Base-by-base conservation (phyloP, 257 asterid species). In the Petunia secreta region DNA sequence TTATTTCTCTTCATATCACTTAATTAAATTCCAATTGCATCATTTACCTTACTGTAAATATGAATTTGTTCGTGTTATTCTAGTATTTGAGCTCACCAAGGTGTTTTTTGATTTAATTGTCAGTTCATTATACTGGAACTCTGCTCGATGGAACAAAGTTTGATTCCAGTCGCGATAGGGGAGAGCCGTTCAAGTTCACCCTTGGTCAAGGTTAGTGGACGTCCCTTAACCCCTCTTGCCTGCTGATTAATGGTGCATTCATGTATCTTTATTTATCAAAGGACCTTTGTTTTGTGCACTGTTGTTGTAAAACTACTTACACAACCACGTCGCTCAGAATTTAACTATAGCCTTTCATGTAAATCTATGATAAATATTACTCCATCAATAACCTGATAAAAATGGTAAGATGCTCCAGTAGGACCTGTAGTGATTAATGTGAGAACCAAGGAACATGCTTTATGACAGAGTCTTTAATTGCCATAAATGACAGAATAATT, bases 41-140 rank as follows among this genome's bases (percentile, higher is more conserved):
- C 15, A 52, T 44, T 58, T 16, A 34, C 13, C 7, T 6, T 6
- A 25, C 11, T 11, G 9, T 71, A 6, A 34, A 6, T 40, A 1
- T 50, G 13, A 71, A 2, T 34, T 11, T 71, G 62, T 71, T 25
- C 1, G 8, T 37, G 8, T 1, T 63, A 1, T 13, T 37, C 60
- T 71, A 34, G 34, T 34, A 4, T 50, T 11, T 73, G 60, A 73
- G 62, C 78, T 50, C 34, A 73, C 62, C 25, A 25, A 25, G 25
- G 34, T 11, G 46, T 1, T 34, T 73, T 11, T 73, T 11, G 59
- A 44, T 37, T 52, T 34, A 38, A 48, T 81, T 68, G 8, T 53
- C 88, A 91, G 95, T 91, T 83, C 96, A 91, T 75, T 91, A 91
- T 63, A 90, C 92, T 57, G 96, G 96, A 4, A 91, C 94, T 75